phyloP scores from a whole-genome alignment of 2,329 filamentous ascomycete species.

The Alternaria sp. region DNA sequence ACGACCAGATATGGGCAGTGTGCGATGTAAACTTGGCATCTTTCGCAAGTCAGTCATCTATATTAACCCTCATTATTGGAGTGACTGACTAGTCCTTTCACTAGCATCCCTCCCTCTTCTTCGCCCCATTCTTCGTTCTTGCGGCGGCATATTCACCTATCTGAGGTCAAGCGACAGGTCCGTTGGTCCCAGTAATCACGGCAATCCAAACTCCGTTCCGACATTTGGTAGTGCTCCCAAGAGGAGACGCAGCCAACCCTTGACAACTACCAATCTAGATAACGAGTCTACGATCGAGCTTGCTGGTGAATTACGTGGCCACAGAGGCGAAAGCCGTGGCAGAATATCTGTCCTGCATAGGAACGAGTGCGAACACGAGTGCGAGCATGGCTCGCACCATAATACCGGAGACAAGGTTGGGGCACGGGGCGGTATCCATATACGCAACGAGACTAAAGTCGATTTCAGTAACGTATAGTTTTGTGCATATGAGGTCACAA shows the following conservation, averaged over 20 bases:
- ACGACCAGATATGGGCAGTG: conserved; percentile 36
- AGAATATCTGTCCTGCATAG: not conserved
- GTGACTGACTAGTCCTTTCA: not conserved
- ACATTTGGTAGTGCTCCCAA: conserved; percentile 22
- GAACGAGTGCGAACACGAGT: not conserved
- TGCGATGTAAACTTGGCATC: conserved; percentile 36
- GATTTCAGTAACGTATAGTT: not conserved
- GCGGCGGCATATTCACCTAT: conserved; percentile 20
- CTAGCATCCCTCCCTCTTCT: conserved; percentile 31
- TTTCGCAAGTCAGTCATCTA: conserved; percentile 24
- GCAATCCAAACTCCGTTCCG: conserved; percentile 10
- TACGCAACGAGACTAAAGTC: not conserved
- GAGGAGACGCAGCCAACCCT: not conserved
- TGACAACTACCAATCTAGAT: conserved; percentile 2
- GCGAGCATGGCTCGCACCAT: not conserved
- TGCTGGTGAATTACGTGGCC: conserved; percentile 3
- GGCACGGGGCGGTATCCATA: not conserved
- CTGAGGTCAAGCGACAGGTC: conserved; percentile 6
- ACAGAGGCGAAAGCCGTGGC: not conserved
- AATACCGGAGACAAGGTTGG: not conserved
- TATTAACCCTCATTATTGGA: not conserved
- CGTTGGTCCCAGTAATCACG: not conserved
- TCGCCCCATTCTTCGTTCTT: conserved; percentile 28
- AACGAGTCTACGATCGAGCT: conserved; percentile 25
- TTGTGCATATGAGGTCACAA: rapidly evolving